Base-by-base conservation (phyloP, 495 filamentous ascomycete species). In the Evernia prunastri region DNA sequence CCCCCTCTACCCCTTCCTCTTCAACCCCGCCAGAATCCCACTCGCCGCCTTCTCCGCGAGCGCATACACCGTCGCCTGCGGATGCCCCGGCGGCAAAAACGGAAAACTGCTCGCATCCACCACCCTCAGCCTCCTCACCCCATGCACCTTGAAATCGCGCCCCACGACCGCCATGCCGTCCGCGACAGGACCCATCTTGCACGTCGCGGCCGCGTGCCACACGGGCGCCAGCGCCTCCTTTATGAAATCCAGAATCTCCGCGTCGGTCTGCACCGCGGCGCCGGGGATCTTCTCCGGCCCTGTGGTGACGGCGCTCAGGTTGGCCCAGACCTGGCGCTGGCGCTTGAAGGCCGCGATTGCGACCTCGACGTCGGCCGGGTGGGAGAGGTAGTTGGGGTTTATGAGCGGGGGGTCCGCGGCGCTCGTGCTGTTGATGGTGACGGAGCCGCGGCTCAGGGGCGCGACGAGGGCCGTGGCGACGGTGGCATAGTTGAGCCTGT, bases 81-180 rank as follows among this genome's bases (percentile, higher is more conserved):
- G 85, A 71, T 85, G 81, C 0, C 82, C 82, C 10, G 84, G 82
- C 9, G 77, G 73, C 63, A 87, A 61, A n/a, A 88, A 68, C 8
- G 86, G 87, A 29, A 87, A 75, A 54, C 86, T 81, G 67, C 84
- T 87, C 74, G 85, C 82, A 75, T 90, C 87, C 4, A 80, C 84
- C 7, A 89, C 78, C 13, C 87, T 79, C 65, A 90, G 71, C 0
- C 74, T 73, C 51, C 84, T 73, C 25, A 87, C 68, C 0, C 86
- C 87, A 9, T 77, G 69, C 0, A 89, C 77, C 36, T 77, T 75
- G 63, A 87, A 85, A 5, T 76, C 66, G 0, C 43, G 75, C 65
- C 89, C 84, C 33, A 89, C 84, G 10, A 77, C 84, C 10, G 79
- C 80, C 39, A 78, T 74, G 27, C 81, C 81, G 0, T 74, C 79